phyloP scores from a whole-genome alignment of 1,139 yeast genomes.

The Petasospora rhodanensis region DNA sequence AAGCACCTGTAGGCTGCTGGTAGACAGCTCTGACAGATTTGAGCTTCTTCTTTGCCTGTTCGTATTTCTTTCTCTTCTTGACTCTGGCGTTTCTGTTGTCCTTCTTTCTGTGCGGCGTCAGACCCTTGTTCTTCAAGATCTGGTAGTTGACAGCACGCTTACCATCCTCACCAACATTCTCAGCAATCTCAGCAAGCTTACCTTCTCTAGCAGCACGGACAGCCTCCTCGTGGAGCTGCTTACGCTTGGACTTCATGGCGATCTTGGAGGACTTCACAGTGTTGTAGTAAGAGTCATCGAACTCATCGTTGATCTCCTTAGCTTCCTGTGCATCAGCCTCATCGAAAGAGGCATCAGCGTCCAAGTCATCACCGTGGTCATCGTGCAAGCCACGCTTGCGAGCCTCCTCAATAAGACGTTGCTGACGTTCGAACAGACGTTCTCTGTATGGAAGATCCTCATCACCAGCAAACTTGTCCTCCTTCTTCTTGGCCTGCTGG shows the following conservation, averaged over 20 bases:
- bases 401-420: slow-evolving; percentile 82
- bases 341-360: slow-evolving; percentile 43
- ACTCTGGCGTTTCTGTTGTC: slow-evolving; percentile 95
- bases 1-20: slow-evolving; percentile 74
- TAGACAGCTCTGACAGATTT: slow-evolving; percentile 86
- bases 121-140: slow-evolving; percentile 91
- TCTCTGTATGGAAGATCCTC: slow-evolving; percentile 91
- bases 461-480: slow-evolving; percentile 71
- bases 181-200: slow-evolving; percentile 66
- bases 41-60: slow-evolving; percentile 90
- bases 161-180: slow-evolving; percentile 66
- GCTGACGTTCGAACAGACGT: slow-evolving; percentile 83
- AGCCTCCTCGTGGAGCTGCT: slow-evolving; percentile 66
- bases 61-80: slow-evolving; percentile 97
- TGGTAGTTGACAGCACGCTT: slow-evolving; percentile 95
- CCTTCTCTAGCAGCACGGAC: slow-evolving; percentile 83
- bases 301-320: slow-evolving; percentile 33
- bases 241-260: slow-evolving; percentile 48
- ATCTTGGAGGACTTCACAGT: slow-evolving; percentile 45
- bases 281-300: slow-evolving; percentile 37
- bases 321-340: slow-evolving; percentile 45
- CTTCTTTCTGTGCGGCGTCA: slow-evolving; percentile 88
- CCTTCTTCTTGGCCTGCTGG: slow-evolving; percentile 62
- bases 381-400: slow-evolving; percentile 70
- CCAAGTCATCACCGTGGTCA: slow-evolving; percentile 52